Base-by-base conservation (phyloP, 2,329 filamentous ascomycete species). In the Diaporthe sp. region DNA sequence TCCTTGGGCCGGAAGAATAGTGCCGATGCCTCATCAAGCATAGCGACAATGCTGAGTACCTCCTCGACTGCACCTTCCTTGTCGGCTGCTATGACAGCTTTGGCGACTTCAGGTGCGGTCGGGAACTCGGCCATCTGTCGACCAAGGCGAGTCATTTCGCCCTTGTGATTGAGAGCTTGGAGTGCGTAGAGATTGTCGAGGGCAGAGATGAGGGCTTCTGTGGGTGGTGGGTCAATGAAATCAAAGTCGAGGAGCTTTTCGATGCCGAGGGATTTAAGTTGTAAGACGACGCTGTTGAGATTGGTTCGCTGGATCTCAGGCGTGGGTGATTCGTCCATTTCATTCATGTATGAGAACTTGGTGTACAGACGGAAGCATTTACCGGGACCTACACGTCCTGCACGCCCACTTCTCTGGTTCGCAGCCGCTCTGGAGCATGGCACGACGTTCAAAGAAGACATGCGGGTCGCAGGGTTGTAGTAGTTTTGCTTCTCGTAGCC, bases 121-220 rank as follows among this genome's bases (percentile, higher is more conserved):
- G 96, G 96, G 79, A 98, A 97, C 83, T 98, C 96, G 22, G 95
- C 94, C 94, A 98, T 98, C 81, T 97, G 94, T 0, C 97, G 91
- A 1, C 97, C 97, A 19, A 98, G 86, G 80, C 97, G 97, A 30
- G 97, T 98, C 56, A 99, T 86, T 76, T 96, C 93, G 73, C 96
- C 97, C 78, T 92, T 92, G 82, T 96, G 93, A 80, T 98, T 97
- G 65, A 99, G 87, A 0, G 94, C 95, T 37, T 97, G 95, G 0
- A 98, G 88, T 0, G 95, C 95, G 81, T 98, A 99, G 0, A 99
- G 89, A 79, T 97, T 93, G 81, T 98, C 97, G 59, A 99, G 86
- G 0, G 95, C 94, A 30, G 94, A 92, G 77, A 98, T 97, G 42
- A 99, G 90, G 1, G 95, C 94, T 80, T 98, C 95, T 0, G 95